These are phyloP conservation scores for Podaxis carcinomalis DNA, from an alignment of 768 basidiomycete species.

Conservation along the genomic window DNA sequence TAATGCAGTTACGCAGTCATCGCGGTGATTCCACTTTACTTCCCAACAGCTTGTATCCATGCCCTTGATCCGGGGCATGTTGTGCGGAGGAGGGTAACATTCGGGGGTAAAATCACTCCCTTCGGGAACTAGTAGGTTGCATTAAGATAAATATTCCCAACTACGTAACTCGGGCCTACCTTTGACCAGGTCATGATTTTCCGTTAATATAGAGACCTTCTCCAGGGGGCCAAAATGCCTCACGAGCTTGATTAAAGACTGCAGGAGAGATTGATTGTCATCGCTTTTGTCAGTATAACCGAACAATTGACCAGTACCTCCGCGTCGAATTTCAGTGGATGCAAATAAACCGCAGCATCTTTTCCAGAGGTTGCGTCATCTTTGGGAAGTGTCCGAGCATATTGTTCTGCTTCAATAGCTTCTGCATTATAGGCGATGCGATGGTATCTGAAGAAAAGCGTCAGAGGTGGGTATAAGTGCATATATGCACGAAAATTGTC, in stretches of 20 bases:
- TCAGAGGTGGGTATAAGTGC: background rate
- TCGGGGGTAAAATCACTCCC: background rate
- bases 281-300: background rate
- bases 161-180: background rate
- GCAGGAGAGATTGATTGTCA: background rate
- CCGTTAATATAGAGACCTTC: conserved; percentile 32
- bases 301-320: conserved; percentile 37
- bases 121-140: background rate
- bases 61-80: conserved; percentile 42
- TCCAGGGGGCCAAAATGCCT: conserved; percentile 66
- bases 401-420: conserved; percentile 41
- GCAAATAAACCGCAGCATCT: conserved; percentile 39
- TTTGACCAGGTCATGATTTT: conserved; percentile 2
- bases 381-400: conserved; percentile 19
- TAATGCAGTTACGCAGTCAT: conserved; percentile 70
- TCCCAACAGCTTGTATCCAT: conserved; percentile 71
- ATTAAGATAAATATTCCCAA: background rate
- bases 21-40: conserved; percentile 74
- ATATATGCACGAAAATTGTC: background rate
- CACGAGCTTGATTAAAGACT: conserved; percentile 38
- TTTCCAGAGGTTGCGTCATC: conserved; percentile 12
- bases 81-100: conserved; percentile 48
- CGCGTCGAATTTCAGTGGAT: conserved; percentile 56
- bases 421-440: conserved; percentile 53
- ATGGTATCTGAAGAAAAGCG: conserved; percentile 26